A percentile compares a stretch with the other conserved stretches of the same genome.
Conservation (phyloP, 2,329 filamentous ascomycete genomes). For the Stagonosporopsis cucurbitacearum region DNA sequence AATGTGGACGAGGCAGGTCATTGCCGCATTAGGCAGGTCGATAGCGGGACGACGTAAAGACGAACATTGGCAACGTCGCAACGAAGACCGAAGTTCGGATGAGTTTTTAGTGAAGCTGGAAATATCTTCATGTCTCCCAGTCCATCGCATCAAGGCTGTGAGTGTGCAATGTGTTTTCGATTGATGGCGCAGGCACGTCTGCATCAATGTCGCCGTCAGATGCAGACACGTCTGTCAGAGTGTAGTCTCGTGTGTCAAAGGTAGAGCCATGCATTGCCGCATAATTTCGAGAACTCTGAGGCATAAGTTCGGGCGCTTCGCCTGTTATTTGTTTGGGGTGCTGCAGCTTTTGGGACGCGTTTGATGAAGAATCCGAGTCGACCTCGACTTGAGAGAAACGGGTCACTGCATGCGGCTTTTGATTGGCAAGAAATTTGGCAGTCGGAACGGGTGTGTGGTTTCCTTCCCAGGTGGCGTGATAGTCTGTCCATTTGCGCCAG, state of each 20-base stretch:
- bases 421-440: slow-evolving; percentile 29
- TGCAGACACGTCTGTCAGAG: neutral
- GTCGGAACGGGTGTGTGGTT: slow-evolving; percentile 23
- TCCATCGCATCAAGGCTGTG: slow-evolving; percentile 7
- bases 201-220: slow-evolving; percentile 9
- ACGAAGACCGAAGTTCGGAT: slow-evolving; percentile 2
- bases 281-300: slow-evolving; percentile 30
- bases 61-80: slow-evolving; percentile 7
- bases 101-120: slow-evolving; percentile 47
- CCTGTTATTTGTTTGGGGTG: slow-evolving; percentile 3
- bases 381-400: neutral
- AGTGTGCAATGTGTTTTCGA: neutral
- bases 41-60: slow-evolving; percentile 18
- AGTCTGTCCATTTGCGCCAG: slow-evolving; percentile 58
- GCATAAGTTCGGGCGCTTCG: slow-evolving; percentile 25
- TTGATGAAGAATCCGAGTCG: slow-evolving; percentile 7
- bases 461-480: slow-evolving; percentile 60
- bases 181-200: slow-evolving; percentile 14
- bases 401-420: slow-evolving; percentile 13
- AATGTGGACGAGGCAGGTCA: slow-evolving; percentile 30
- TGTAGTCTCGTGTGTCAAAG: neutral
- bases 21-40: slow-evolving; percentile 41
- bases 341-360: neutral
- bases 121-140: slow-evolving; percentile 28
- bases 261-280: slow-evolving; percentile 28